phyloP scores from a whole-genome alignment of 106 monocot species.

The Cymbidium sinense region DNA sequence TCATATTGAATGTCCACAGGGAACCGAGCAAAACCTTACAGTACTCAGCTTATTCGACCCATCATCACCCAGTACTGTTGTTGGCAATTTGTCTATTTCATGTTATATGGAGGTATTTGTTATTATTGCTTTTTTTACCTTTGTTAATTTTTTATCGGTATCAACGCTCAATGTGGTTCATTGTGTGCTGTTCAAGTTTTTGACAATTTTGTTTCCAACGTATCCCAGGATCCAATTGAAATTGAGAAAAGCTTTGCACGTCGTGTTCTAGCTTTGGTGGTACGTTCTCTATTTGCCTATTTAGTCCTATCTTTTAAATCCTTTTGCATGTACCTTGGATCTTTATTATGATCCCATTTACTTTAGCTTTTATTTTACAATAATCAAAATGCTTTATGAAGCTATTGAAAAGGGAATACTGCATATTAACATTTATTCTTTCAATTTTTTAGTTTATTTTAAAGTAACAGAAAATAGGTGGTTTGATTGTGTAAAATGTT shows the following conservation, averaged over 20 bases:
- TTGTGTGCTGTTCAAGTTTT: not conserved
- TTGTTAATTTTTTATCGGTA: not conserved
- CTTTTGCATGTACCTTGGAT: not conserved
- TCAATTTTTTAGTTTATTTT: not conserved
- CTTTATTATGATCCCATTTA: not conserved
- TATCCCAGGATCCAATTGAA: constrained; percentile 85
- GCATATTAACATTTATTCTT: not conserved
- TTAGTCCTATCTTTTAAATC: not conserved
- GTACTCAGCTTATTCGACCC: constrained; percentile 53
- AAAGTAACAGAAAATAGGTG: not conserved
- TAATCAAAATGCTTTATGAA: not conserved
- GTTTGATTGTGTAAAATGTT: not conserved
- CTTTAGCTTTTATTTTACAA: not conserved
- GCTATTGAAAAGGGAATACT: not conserved
- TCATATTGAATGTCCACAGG: constrained; percentile 26
- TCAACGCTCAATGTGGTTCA: not conserved
- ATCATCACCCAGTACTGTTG: constrained; percentile 37
- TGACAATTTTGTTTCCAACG: not conserved
- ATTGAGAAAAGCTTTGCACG: constrained; percentile 75
- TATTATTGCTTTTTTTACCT: not conserved
- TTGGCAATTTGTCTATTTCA: constrained; percentile 59
- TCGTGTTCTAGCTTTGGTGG: constrained; percentile 78
- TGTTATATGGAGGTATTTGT: constrained; percentile 75
- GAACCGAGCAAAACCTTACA: constrained; percentile 36
- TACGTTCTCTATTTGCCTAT: constrained; percentile 13